Base-by-base conservation (phyloP, 1,284 basidiomycete genomes). In the Ceratobasidium sp. region DNA sequence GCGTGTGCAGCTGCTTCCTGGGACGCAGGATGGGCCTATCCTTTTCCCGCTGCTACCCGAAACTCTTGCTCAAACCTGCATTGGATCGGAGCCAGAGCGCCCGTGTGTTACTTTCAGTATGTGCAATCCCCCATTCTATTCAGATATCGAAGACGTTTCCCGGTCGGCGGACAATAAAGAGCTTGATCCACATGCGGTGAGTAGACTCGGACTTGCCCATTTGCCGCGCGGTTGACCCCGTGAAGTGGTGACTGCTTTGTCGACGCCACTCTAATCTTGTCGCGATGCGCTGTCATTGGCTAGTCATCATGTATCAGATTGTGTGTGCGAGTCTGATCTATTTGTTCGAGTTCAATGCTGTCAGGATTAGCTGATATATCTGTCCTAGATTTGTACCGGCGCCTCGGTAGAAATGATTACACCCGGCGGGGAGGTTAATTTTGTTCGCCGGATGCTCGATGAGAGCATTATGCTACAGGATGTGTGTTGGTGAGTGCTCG, bases 121-220 rank as follows among this genome's bases (percentile, higher is more conserved):
- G 91, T 98, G 96, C 85, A 99, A 99, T 83, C 97, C 97, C 0
- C 97, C 97, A 0, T 99, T 99, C 85, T 99, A 97, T 83, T 83
- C 86, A 15, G 94, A 91, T 70, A 81, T 83, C 0, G 89, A 91
- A 28, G 96, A 99, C 77, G 89, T 96, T 4, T 81, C 82, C 0
- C 84, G 85, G 0, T 91, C 91, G 2, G 89, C 90, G 0, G 88
- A 88, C 23, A 85, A 85, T 6, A 97, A 98, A 82, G 89, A 89
- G 59, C 82, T 86, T 13, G 85, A 85, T 3, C 91, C 95, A 0
- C 91, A 87, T 80, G 92, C 92, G 0, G 94, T 95, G 81, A 56
- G 90, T 85, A 40, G 5, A 56, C 44, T n/a, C 42, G 5, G 42
- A 46, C 38, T 44, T n/a, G 5, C 12, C 15, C 61, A 6, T 65